Evolutionary conservation across 495 filamentous ascomycete genomes (phyloP).

Genomic region (Neurospora tetrasperma): DNA sequence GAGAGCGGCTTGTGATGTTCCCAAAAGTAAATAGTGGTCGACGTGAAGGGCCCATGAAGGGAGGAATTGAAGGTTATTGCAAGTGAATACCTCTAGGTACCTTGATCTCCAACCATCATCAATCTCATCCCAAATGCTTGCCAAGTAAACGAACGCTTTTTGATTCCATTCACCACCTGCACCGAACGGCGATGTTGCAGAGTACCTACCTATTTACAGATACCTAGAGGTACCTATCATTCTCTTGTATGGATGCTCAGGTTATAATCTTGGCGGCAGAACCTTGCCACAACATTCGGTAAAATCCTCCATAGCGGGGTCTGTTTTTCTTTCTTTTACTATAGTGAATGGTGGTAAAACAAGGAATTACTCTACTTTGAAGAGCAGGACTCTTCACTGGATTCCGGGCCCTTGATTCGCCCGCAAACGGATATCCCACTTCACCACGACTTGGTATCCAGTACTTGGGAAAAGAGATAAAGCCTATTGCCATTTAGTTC

Average conservation of each 20-base stretch:
- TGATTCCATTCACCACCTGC: not conserved
- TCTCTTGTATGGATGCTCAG: not conserved
- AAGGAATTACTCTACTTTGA: not conserved
- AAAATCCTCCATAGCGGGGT: not conserved
- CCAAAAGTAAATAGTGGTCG: not conserved
- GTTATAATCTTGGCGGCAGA: not conserved
- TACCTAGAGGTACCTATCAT: no score
- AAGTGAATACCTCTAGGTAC: not conserved
- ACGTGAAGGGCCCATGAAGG: not conserved
- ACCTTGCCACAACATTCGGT: not conserved
- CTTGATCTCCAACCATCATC: not conserved
- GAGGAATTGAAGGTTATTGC: not conserved
- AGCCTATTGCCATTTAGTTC: not conserved
- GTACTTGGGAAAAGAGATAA: not conserved
- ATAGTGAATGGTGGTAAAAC: not conserved
- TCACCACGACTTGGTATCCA: not conserved
- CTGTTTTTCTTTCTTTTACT: not conserved
- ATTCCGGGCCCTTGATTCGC: not conserved
- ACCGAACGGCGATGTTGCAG: not conserved
- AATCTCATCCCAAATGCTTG: not conserved
- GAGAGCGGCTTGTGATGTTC: not conserved
- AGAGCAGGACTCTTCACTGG: not conserved
- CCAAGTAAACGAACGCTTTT: not conserved
- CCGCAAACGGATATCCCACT: not conserved
- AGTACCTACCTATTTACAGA: not conserved